Evolutionary conservation across 768 basidiomycete species (phyloP).

Genomic region (Trametes gibbosa): DNA sequence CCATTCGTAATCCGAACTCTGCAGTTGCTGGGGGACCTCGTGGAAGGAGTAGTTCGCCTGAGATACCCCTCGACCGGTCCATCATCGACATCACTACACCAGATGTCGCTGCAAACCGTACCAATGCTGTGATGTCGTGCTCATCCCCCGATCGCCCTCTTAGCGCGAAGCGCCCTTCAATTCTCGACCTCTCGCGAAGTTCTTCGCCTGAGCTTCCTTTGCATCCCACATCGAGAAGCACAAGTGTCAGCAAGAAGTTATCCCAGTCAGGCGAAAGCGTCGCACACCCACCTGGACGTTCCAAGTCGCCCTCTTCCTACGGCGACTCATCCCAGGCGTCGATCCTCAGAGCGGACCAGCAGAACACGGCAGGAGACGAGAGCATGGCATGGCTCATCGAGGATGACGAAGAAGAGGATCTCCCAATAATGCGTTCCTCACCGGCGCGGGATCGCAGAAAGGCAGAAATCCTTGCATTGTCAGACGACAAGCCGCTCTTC

Average conservation of each 20-base stretch:
- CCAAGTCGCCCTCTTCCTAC: conserved; percentile 15
- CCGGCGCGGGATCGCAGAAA: neutral
- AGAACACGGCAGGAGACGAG: conserved; percentile 22
- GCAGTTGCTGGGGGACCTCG: neutral
- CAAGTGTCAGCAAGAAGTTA: neutral
- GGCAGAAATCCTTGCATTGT: conserved; percentile 1
- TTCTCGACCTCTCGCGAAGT: neutral
- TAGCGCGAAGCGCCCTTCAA: neutral
- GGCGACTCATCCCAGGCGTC: conserved; percentile 14
- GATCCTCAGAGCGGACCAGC: neutral
- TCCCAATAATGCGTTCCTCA: conserved; percentile 29
- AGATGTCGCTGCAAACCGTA: conserved; percentile 19
- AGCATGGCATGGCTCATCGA: conserved; percentile 68
- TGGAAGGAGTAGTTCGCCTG: conserved; percentile 24
- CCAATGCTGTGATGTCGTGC: neutral
- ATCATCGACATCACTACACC: conserved; percentile 35
- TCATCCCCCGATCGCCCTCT: conserved; percentile 8
- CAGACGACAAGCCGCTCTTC: conserved; percentile 12
- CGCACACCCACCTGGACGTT: conserved; percentile 8
- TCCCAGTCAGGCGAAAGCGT: neutral
- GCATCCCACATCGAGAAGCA: conserved; percentile 2
- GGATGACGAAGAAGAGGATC: conserved; percentile 56
- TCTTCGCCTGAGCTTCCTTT: conserved; percentile 17
- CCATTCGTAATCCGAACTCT: neutral
- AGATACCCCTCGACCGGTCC: conserved; percentile 21